Evolutionary conservation across 768 basidiomycete species (phyloP).

Genomic region (Naganishia friedmannii): DNA sequence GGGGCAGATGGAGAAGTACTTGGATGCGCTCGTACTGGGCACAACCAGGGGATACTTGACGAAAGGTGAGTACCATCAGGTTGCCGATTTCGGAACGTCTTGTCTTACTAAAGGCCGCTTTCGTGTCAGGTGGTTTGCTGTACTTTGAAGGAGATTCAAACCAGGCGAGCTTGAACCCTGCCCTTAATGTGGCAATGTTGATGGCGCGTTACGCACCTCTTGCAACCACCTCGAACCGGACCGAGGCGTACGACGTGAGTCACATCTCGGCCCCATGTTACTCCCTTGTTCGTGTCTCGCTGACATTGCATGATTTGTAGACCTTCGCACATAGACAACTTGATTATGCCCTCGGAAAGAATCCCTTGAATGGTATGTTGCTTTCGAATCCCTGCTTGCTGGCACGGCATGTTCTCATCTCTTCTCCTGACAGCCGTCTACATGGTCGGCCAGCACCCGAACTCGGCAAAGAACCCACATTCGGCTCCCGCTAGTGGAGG

Average conservation of each 20-base stretch:
- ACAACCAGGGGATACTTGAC: slow-evolving; percentile 61
- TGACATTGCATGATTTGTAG: slow-evolving; percentile 52
- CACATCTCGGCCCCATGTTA: not conserved
- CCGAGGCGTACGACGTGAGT: slow-evolving; percentile 62
- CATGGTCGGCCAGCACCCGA: slow-evolving; percentile 82
- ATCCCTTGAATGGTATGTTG: slow-evolving; percentile 77
- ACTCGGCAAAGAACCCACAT: slow-evolving; percentile 85
- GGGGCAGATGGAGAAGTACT: slow-evolving; percentile 66
- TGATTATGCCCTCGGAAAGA: slow-evolving; percentile 78
- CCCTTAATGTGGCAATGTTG: slow-evolving; percentile 82
- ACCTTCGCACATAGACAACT: slow-evolving; percentile 72
- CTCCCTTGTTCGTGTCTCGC: not conserved
- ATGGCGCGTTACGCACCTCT: slow-evolving; percentile 71
- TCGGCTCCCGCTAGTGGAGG: slow-evolving; percentile 86
- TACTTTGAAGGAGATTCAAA: slow-evolving; percentile 82
- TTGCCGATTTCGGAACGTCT: too few relatives aligned
- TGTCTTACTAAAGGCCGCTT: not conserved
- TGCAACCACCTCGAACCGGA: slow-evolving; percentile 63
- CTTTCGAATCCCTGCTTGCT: slow-evolving; percentile 16
- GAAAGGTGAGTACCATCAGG: slow-evolving; percentile 56
- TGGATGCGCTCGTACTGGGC: slow-evolving; percentile 67
- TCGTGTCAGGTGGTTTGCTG: slow-evolving; percentile 67
- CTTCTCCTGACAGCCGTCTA: slow-evolving; percentile 62
- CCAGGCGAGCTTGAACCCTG: slow-evolving; percentile 70
- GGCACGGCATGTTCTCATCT: not conserved